These are phyloP conservation scores for Reutealis trisperma DNA, from an alignment of 345 rosid genomes.

Conservation along the genomic window DNA sequence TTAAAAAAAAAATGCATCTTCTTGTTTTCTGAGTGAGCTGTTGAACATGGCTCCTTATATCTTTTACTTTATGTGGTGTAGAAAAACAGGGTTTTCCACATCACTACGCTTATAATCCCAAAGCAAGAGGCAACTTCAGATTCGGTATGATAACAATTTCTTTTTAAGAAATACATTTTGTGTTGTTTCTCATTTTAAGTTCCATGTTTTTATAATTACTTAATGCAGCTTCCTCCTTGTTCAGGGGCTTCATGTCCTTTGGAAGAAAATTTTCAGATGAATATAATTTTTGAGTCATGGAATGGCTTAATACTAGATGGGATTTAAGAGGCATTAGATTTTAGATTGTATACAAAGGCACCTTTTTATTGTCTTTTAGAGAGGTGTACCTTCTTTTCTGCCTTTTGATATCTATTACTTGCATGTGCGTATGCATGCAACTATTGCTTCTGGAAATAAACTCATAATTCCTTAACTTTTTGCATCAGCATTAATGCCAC, in stretches of 20 bases:
- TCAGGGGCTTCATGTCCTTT: not conserved
- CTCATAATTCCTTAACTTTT: not conserved
- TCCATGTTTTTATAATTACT: not conserved
- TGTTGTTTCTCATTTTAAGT: not conserved
- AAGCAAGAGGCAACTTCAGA: conserved; percentile 99
- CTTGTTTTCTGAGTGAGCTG: not conserved
- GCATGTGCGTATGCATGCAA: not conserved
- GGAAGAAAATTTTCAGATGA: not conserved
- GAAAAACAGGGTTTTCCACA: conserved; percentile 95
- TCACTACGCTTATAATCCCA: conserved; percentile 88
- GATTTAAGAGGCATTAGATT: not conserved
- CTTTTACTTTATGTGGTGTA: conserved; percentile 28
- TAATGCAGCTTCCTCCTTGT: not conserved
- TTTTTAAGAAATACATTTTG: not conserved
- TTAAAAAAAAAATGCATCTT: not conserved
- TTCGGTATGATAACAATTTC: conserved; percentile 51
- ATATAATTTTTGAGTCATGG: not conserved
- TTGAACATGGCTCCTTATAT: conserved; percentile 17
- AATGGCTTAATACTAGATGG: not conserved
- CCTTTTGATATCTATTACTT: not conserved
- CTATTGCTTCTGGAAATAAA: not conserved
- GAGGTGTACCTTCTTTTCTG: not conserved
- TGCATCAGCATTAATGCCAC: not conserved
- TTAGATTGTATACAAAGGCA: not conserved
- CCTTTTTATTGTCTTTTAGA: not conserved